Percentiles rank a stretch among this genome's conserved stretches.
phyloP scores from a whole-genome alignment of 192 early-diverging fungal genomes.

The Coemansia reversa region DNA sequence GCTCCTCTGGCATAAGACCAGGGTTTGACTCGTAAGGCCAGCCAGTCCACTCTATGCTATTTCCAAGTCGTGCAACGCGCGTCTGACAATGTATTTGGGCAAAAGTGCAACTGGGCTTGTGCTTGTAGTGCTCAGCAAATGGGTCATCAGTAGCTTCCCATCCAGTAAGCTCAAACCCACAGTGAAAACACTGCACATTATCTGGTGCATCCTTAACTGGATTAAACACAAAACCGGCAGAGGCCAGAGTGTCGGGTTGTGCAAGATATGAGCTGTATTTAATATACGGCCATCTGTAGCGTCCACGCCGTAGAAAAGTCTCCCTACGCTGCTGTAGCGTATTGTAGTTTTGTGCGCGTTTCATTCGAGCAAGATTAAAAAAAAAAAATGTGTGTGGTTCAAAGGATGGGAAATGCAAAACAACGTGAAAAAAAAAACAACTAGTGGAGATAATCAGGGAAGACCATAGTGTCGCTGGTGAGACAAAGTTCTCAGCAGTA shows the following conservation, averaged over 20 bases:
- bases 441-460: too few species aligned
- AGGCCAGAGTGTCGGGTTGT: conserved; percentile 48
- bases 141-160: conserved; percentile 54
- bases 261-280: conserved; percentile 45
- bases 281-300: conserved; percentile 44
- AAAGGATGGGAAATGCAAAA: neutral
- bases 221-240: conserved; percentile 52
- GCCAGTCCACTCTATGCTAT: conserved; percentile 35
- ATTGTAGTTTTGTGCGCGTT: conserved; percentile 10
- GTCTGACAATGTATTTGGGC: conserved; percentile 45
- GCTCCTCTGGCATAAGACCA: conserved; percentile 5
- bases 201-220: conserved; percentile 51
- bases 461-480: too few species aligned
- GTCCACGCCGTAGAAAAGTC: conserved; percentile 48
- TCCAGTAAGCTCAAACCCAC: conserved; percentile 51
- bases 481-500: too few species aligned
- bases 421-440: neutral
- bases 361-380: conserved; percentile 14
- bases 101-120: conserved; percentile 44
- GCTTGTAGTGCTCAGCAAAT: conserved; percentile 48
- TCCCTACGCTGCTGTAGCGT: conserved; percentile 48
- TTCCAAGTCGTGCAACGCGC: conserved; percentile 20
- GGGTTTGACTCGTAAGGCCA: conserved; percentile 21
- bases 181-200: conserved; percentile 55
- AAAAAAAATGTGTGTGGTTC: neutral